Percentiles rank a stretch among this genome's conserved stretches.
phyloP scores from a whole-genome alignment of 371 early-diverging fungal genomes.

The Thermomucor indicae-seudaticae region DNA sequence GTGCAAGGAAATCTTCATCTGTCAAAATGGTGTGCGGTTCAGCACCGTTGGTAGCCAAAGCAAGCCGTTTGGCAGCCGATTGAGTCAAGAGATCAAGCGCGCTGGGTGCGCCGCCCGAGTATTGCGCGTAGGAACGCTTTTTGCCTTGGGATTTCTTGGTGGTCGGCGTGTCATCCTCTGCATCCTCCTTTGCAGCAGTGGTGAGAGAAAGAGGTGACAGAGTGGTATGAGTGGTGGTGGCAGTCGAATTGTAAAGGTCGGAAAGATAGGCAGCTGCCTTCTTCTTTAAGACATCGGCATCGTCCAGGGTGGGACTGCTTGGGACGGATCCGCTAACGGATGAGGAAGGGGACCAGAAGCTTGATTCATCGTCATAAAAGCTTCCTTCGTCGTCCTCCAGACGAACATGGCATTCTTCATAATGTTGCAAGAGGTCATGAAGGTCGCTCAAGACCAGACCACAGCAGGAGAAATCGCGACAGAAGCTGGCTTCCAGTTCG shows the following conservation, averaged over 20 bases:
- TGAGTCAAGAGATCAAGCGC: constrained; percentile 43
- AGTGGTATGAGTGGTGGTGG: constrained; percentile 11
- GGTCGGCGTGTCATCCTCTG: constrained; percentile 1
- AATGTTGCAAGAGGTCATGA: constrained; percentile 92
- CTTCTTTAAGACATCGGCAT: constrained; percentile 22
- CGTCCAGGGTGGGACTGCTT: constrained; percentile 22
- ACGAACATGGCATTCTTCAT: constrained; percentile 91
- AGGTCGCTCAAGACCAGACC: constrained; percentile 80
- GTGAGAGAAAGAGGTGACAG: constrained; percentile 6
- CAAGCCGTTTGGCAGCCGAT: constrained; percentile 42
- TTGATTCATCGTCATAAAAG: constrained; percentile 30
- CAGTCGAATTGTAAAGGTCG: constrained; percentile 32
- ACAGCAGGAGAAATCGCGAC: constrained; percentile 93
- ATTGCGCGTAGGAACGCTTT: constrained; percentile 34
- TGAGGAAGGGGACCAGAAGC: constrained; percentile 32
- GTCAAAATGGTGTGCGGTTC: constrained; percentile 26
- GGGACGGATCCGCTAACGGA: constrained; percentile 21
- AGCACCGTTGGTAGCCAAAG: constrained; percentile 24
- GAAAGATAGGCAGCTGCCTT: constrained; percentile 44
- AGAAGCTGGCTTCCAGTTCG: constrained; percentile 85
- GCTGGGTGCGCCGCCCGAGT: constrained; percentile 11
- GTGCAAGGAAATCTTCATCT: constrained; percentile 47
- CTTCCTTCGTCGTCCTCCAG: constrained; percentile 72
- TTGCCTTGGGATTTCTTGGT: constrained; percentile 21
- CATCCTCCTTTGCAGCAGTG: neutral